Base-by-base conservation (phyloP, 441 rosid species). In the Populus hybrid region DNA sequence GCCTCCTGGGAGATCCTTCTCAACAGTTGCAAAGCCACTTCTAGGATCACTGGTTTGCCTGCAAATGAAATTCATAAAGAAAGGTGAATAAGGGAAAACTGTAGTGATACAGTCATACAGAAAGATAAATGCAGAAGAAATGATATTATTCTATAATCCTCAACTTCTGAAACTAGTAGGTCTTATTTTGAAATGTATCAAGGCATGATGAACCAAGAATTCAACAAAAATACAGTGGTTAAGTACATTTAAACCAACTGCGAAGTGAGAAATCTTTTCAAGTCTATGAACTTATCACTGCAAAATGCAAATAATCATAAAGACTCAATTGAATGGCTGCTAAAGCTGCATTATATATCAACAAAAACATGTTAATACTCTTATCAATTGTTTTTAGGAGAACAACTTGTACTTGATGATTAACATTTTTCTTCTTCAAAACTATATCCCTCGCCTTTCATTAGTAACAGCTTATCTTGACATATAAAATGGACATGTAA, bases 31-130 rank as follows among this genome's bases (percentile, higher is more conserved):
- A 82, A 94, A 93, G 53, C 98, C 95, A 30, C 93, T 91, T 61
- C 92, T 85, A 28, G 95, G 94, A 88, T 97, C 99, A 82, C 98
- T 89, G 6, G 92, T 86, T 89, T 94, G 97, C 75, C 98, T 91
- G 89, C 71, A 84, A 78, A 80, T 24, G 40, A 67, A 74, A 75
- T n/a, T 9, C 32, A 80, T 21, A 38, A 14, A 69, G 63, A 26
- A 24, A 2, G 53, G 5, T 30, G 23, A 64, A 23, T 9, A 57
- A 59, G 6, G n/a, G n/a, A 7, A 23, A 42, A 70, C 73, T 7
- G 23, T 7, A 30, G 68, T 32, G 32, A 78, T 40, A 11, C 70
- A 18, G 7, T 42, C 21, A 34, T 3, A 70, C 18, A 76, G 71
- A 59, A 50, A 53, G 36, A 19, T 28, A 19, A 35, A 16, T 34